Evolutionary conservation across 257 asterid genomes (phyloP).

Genomic region (Capsicum baccatum): DNA sequence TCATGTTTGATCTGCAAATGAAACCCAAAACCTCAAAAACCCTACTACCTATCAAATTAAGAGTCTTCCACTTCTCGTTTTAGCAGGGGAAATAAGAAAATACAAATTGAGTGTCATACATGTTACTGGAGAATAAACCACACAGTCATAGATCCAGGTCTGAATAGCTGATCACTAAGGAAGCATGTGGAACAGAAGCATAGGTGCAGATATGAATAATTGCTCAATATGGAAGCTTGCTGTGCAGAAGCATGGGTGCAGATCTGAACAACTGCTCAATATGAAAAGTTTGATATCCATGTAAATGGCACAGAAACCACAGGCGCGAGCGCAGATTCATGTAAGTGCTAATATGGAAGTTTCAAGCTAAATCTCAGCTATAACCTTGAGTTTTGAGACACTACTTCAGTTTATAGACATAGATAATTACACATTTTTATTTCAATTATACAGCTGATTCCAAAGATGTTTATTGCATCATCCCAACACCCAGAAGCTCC

Average conservation of each 20-base stretch:
- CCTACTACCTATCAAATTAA: background rate
- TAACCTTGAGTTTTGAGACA: background rate
- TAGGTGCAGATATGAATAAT: background rate
- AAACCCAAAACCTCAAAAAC: background rate
- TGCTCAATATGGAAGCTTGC: slow-evolving; percentile 1
- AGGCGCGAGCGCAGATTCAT: background rate
- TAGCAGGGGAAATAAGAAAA: slow-evolving; percentile 16
- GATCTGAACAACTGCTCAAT: background rate
- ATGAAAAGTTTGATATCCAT: slow-evolving; percentile 5
- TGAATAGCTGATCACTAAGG: background rate
- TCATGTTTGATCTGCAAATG: background rate
- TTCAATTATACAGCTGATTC: background rate
- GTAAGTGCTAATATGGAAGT: background rate
- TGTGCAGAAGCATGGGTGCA: background rate
- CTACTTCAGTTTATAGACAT: background rate
- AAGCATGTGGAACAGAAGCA: background rate
- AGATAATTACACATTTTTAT: background rate
- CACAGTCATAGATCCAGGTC: background rate
- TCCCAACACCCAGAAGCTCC: background rate
- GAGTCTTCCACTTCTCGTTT: background rate
- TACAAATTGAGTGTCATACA: background rate
- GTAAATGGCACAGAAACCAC: background rate
- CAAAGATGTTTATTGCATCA: background rate
- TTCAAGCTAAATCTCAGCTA: background rate
- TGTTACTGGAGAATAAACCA: slow-evolving; percentile 14